Conservation (phyloP, 495 filamentous ascomycete species). For the Lasiosphaeris hirsuta region DNA sequence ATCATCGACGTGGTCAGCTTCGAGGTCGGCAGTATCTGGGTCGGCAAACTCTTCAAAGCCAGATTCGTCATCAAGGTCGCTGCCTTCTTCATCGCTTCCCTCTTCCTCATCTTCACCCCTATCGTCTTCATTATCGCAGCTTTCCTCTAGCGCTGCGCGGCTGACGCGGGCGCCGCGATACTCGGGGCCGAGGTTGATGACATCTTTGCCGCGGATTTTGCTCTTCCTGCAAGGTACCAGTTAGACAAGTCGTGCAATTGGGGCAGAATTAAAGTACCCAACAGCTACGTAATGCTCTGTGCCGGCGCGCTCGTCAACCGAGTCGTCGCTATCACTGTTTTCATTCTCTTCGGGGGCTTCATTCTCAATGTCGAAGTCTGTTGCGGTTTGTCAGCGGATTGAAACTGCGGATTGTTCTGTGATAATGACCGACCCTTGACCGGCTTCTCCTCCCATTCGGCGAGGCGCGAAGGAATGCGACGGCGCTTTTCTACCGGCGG, state of each 20-base stretch:
- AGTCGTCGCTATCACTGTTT: slow-evolving; percentile 55
- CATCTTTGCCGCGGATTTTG: slow-evolving; percentile 73
- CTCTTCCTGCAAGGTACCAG: slow-evolving; percentile 59
- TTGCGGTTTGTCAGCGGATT: not conserved
- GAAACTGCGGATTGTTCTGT: not conserved
- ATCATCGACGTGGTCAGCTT: slow-evolving; percentile 44
- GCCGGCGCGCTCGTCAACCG: slow-evolving; percentile 49
- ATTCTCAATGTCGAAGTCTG: slow-evolving; percentile 90
- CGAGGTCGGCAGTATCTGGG: slow-evolving; percentile 45
- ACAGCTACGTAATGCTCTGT: slow-evolving; percentile 85
- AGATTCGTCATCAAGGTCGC: slow-evolving; percentile 26
- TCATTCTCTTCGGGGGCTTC: slow-evolving; percentile 49
- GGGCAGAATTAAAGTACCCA: slow-evolving; percentile 51
- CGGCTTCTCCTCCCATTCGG: slow-evolving; percentile 39
- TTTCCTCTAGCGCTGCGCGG: slow-evolving; percentile 59
- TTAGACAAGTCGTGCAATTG: not conserved
- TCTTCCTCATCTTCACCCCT: slow-evolving; percentile 41
- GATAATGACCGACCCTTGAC: slow-evolving; percentile 31
- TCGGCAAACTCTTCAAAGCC: slow-evolving; percentile 45
- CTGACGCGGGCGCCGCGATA: slow-evolving; percentile 80
- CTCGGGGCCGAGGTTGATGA: slow-evolving; percentile 65
- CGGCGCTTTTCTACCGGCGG: slow-evolving; percentile 26
- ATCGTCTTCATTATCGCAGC: slow-evolving; percentile 35
- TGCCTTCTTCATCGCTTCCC: slow-evolving; percentile 27
- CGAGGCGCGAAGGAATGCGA: slow-evolving; percentile 35